Evolutionary conservation across 2,329 filamentous ascomycete species (phyloP), one percentile per base, ranked within the genome.

Genomic region (Phaeophleospora eucalypticola): DNA sequence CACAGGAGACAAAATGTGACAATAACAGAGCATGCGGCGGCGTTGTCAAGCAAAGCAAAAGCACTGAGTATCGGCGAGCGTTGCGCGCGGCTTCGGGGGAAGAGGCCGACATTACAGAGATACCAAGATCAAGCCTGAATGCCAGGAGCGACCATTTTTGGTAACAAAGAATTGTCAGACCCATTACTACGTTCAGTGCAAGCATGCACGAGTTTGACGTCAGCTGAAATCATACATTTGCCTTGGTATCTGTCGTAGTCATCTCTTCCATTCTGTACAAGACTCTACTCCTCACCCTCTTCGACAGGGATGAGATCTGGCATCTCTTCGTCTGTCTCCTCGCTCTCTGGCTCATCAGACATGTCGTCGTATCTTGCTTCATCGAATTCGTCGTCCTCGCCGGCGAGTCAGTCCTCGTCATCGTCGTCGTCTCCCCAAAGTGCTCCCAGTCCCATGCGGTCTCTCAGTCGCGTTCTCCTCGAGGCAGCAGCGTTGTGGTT

Each of bases 391-490:
- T 42, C 47, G n/a, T 49, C n/a, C n/a, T n/a, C 49, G 8, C 20
- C 44, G 14, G 46, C 51, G 17, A 51, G 45, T 56, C 50, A 57
- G 32, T 57, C n/a, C n/a, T n/a, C 56, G 19, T 53, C 58, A 16
- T 55, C 57, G 35, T 58, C 57, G 41, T 57, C 60, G 8, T 52
- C 52, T 14, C 51, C 58, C 46, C 53, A 61, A 4, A 61, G 36
- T 18, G 52, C 54, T 6, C 58, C 60, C 36, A 62, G 36, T 6
- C 56, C 60, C 52, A 62, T 56, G 8, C 57, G 41, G 46, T 56
- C 54, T 38, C 58, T 55, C 43, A 54, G 36, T 36, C 59, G 53
- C 33, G 54, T 56, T 20, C 49, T 43, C 33, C 45, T 46, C 20
- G 37, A 36, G 8, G 43, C 36, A 14, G 41, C 37, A 3, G 36